A percentile compares a stretch with the other conserved stretches of the same genome.
These are phyloP conservation scores for Atractiella rhizophila DNA, from an alignment of 768 basidiomycete genomes.

Conservation along the genomic window DNA sequence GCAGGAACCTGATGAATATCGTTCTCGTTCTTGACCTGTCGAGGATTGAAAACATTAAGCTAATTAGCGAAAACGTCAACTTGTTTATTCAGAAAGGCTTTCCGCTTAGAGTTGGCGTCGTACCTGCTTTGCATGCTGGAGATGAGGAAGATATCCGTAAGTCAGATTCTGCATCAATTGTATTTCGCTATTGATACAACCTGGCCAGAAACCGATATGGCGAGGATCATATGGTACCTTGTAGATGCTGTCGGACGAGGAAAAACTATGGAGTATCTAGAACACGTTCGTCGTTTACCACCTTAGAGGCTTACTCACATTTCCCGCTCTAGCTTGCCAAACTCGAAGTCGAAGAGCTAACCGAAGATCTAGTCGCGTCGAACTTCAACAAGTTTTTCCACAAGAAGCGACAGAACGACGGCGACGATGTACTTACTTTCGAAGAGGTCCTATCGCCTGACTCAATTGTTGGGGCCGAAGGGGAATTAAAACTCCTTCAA, in stretches of 20 bases:
- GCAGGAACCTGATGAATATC: conserved; percentile 57
- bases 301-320: background rate
- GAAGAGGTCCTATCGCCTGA: conserved; percentile 4
- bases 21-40: conserved; percentile 61
- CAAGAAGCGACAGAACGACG: too few relatives aligned
- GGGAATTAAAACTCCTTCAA: conserved; percentile 28
- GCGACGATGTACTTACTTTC: conserved; percentile 18
- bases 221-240: conserved; percentile 43
- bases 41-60: conserved; percentile 31
- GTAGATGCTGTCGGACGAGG: conserved; percentile 37
- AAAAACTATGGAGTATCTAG: conserved; percentile 37
- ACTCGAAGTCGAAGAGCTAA: too few relatives aligned
- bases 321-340: too few relatives aligned
- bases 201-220: conserved; percentile 37
- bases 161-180: background rate
- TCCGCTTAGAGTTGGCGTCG: conserved; percentile 64
- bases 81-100: conserved; percentile 45
- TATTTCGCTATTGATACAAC: background rate
- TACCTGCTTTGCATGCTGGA: conserved; percentile 39
- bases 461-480: background rate
- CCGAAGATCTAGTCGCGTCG: background rate
- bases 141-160: conserved; percentile 14
- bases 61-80: conserved; percentile 38
- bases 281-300: conserved; percentile 23
- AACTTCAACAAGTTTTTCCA: too few relatives aligned